A percentile compares a stretch with the other conserved stretches of the same genome.
phyloP scores from a whole-genome alignment of 2,329 filamentous ascomycete genomes.

The Alternaria rosae region DNA sequence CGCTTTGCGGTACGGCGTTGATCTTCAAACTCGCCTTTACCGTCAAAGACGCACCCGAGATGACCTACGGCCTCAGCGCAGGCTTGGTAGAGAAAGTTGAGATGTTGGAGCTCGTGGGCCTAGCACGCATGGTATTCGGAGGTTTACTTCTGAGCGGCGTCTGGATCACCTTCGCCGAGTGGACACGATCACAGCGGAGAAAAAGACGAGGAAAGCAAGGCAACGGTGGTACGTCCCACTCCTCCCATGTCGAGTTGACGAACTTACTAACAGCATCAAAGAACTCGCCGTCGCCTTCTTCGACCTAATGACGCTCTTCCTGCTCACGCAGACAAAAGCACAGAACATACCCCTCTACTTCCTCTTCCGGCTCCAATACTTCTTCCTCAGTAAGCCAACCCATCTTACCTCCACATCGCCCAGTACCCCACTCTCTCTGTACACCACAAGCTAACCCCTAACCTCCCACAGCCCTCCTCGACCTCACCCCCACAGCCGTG shows the following conservation, averaged over 20 bases:
- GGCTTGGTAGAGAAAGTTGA: slow-evolving; percentile 59
- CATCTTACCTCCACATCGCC: slow-evolving; percentile 41
- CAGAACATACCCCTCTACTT: slow-evolving; percentile 87
- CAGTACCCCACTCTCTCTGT: not conserved
- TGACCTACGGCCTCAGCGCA: slow-evolving; percentile 57
- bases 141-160: slow-evolving; percentile 41
- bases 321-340: slow-evolving; percentile 84
- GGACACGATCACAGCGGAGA: slow-evolving; percentile 30
- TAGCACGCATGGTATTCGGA: slow-evolving; percentile 49
- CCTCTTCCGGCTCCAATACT: slow-evolving; percentile 71
- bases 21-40: slow-evolving; percentile 93
- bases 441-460: not conserved
- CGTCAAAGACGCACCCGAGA: slow-evolving; percentile 84
- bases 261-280: slow-evolving; percentile 28
- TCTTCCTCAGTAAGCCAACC: slow-evolving; percentile 54
- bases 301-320: slow-evolving; percentile 76
- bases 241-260: too few species aligned
- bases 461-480: slow-evolving; percentile 44
- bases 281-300: slow-evolving; percentile 59
- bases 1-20: slow-evolving; percentile 65
- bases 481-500: slow-evolving; percentile 63
- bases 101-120: slow-evolving; percentile 34
- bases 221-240: slow-evolving; percentile 34
- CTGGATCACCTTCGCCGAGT: slow-evolving; percentile 41
- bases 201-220: slow-evolving; percentile 20